These are phyloP conservation scores for Pyrus hybrid DNA, from an alignment of 331 rosid species.

Conservation along the genomic window DNA sequence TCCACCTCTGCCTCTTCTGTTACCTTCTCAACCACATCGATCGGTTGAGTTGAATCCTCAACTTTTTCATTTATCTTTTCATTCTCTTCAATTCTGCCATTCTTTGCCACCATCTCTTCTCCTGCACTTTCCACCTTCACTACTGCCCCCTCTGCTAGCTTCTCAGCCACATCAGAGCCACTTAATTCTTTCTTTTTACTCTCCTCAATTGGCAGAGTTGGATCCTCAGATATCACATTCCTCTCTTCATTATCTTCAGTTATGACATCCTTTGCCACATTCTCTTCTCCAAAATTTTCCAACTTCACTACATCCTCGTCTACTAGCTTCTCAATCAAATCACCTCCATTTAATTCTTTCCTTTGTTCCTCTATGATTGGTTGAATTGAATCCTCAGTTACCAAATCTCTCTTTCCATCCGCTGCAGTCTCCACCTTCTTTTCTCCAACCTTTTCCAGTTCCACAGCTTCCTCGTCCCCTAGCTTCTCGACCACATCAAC, in stretches of 20 bases:
- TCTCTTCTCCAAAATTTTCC: constrained; percentile 21
- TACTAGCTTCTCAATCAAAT: constrained; percentile 20
- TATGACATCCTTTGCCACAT: constrained; percentile 8
- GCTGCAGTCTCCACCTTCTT: constrained; percentile 14
- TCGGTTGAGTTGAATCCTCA: neutral
- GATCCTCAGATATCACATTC: constrained; percentile 11
- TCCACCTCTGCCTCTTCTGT: constrained; percentile 17
- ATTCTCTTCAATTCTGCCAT: constrained; percentile 9
- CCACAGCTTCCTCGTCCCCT: constrained; percentile 25
- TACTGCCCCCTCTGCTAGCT: constrained; percentile 25
- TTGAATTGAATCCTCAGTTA: constrained; percentile 10
- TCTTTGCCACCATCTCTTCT: constrained; percentile 23
- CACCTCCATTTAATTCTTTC: constrained; percentile 14
- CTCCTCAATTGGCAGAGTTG: constrained; percentile 10
- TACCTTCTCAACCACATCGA: constrained; percentile 17
- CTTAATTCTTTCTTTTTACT: constrained; percentile 20
- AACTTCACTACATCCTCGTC: constrained; percentile 28
- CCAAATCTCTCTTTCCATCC: constrained; percentile 21
- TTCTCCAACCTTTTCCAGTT: constrained; percentile 23
- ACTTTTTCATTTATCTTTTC: constrained; percentile 2
- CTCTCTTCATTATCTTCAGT: constrained; percentile 25
- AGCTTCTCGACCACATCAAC: constrained; percentile 14
- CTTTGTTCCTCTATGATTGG: constrained; percentile 19
- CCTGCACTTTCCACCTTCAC: constrained; percentile 24
- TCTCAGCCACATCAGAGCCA: constrained; percentile 15